Base-by-base conservation (phyloP, 164 flowering plant species). In the Saururus chinensis region DNA sequence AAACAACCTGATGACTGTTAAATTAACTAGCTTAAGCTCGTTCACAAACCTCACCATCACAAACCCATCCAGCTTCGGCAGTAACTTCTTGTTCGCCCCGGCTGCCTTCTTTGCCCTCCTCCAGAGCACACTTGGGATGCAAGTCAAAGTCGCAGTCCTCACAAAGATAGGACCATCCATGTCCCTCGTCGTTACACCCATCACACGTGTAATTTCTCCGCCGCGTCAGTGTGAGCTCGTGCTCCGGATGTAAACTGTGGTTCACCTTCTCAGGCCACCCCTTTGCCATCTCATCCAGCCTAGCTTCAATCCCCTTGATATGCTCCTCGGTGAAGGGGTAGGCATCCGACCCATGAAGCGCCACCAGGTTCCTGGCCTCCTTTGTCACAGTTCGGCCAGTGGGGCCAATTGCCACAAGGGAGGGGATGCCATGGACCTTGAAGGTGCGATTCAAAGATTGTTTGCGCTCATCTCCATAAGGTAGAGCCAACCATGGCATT, bases 401-500 rank as follows among this genome's bases (percentile, higher is more conserved):
- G n/a, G 87, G 81, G 2, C 86, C 91, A n/a, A 86, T 60, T 19
- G 83, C 91, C 7, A 84, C 68, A 1, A 80, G 68, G 60, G 61
- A 68, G 4, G 97, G 93, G 24, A 87, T 83, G 42, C 84, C 84
- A 3, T 16, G 0, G 59, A 83, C 73, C 70, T 82, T 82, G 75
- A 88, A 84, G 1, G 13, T 70, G 51, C 75, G 72, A 23, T 66
- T 65, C 66, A 90, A 57, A 2, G 60, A 64, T 19, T 64, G 56
- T 72, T 77, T 77, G 64, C 83, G 67, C 10, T 35, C 51, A 48
- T 90, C 96, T 1, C 82, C 85, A 65, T 72, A 84, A 0, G 95
- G 93, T 17, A 88, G 78, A 0, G 91, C 85, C 54, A 86, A 57
- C 91, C 95, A 88, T 12, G 93, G 96, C 95, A 90, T 90, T 8